Evolutionary conservation across 2,329 filamentous ascomycete genomes (phyloP).

Genomic region (Akanthomyces dipterigenus): DNA sequence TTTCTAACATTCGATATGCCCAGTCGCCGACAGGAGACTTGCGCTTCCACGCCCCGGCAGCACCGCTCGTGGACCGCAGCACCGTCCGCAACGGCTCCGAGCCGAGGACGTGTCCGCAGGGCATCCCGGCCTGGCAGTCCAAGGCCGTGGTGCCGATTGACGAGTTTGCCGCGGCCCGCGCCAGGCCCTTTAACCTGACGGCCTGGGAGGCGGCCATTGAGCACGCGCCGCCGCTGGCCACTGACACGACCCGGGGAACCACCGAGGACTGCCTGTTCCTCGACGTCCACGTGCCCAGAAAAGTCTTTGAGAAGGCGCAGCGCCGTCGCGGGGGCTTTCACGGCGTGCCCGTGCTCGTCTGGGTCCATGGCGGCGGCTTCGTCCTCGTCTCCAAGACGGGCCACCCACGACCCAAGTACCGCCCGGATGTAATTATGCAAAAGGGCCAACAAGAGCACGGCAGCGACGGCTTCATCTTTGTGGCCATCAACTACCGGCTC

Average conservation of each 20-base stretch:
- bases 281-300: conserved; percentile 24
- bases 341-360: conserved; percentile 20
- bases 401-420: conserved; percentile 18
- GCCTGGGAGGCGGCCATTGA: conserved; percentile 4
- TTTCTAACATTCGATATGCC: conserved; percentile 21
- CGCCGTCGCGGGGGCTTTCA: conserved; percentile 13
- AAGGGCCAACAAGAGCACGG: not conserved
- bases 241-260: not conserved
- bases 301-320: conserved; percentile 22
- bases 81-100: conserved; percentile 14
- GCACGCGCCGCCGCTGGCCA: not conserved
- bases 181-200: conserved; percentile 1
- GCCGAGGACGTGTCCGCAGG: conserved; percentile 16
- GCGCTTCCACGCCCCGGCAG: conserved; percentile 17
- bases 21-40: conserved; percentile 16
- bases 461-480: conserved; percentile 28
- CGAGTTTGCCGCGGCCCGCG: conserved; percentile 9
- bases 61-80: conserved; percentile 8
- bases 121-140: conserved; percentile 9
- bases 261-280: conserved; percentile 3
- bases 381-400: conserved; percentile 23
- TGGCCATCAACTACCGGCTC: conserved; percentile 31
- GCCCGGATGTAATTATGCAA: conserved; percentile 22
- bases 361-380: conserved; percentile 24
- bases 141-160: not conserved